A percentile compares a stretch with the other conserved stretches of the same genome.
Evolutionary conservation across 306 rosid genomes (phyloP).

Genomic region (Abrus precatorius): DNA sequence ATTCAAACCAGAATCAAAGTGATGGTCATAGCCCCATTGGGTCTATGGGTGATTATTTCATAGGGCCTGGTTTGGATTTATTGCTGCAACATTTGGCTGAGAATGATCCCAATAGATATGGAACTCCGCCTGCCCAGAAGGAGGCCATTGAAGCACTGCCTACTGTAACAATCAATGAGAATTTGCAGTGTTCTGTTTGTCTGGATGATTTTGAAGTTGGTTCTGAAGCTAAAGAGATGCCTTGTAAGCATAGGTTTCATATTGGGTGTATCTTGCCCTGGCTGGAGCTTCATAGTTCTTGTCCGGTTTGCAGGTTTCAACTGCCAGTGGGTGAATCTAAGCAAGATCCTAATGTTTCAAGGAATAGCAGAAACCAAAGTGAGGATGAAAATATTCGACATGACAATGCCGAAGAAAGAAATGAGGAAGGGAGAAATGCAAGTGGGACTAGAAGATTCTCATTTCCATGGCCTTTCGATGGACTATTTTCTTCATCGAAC

Average conservation of each 20-base stretch:
- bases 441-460: slow-evolving; percentile 71
- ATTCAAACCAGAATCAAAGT: slow-evolving; percentile 49
- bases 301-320: slow-evolving; percentile 85
- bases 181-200: slow-evolving; percentile 79
- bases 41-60: slow-evolving; percentile 76
- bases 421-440: slow-evolving; percentile 58
- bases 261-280: slow-evolving; percentile 77
- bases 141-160: slow-evolving; percentile 80
- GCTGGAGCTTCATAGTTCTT: slow-evolving; percentile 88
- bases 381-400: slow-evolving; percentile 39
- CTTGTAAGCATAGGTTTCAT: slow-evolving; percentile 85
- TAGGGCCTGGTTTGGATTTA: slow-evolving; percentile 80
- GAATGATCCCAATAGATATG: slow-evolving; percentile 82
- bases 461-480: slow-evolving; percentile 81
- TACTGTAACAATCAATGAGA: slow-evolving; percentile 57
- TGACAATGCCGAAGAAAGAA: slow-evolving; percentile 49
- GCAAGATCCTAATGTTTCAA: slow-evolving; percentile 54
- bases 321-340: slow-evolving; percentile 71
- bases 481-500: slow-evolving; percentile 65
- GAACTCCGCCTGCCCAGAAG: slow-evolving; percentile 82
- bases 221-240: slow-evolving; percentile 82
- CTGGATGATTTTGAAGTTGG: slow-evolving; percentile 79
- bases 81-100: slow-evolving; percentile 83
- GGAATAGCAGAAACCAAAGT: slow-evolving; percentile 53
- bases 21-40: slow-evolving; percentile 62